phyloP scores from a whole-genome alignment of 2,329 filamentous ascomycete species.

The Penicillium sp. region DNA sequence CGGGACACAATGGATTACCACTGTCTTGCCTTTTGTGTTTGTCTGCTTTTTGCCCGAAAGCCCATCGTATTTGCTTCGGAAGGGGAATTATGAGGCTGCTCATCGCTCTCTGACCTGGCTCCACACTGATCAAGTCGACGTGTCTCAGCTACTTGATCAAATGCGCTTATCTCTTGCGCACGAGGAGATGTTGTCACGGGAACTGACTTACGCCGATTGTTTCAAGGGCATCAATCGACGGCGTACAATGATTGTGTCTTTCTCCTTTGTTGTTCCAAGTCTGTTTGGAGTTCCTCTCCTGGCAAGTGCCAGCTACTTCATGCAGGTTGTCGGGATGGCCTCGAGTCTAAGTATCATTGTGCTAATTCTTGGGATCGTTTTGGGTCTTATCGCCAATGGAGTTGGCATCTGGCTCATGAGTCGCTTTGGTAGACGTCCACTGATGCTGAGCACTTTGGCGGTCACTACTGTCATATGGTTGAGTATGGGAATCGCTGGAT shows the following conservation, averaged over 20 bases:
- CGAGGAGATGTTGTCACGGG: slow-evolving; percentile 49
- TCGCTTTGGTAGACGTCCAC: slow-evolving; percentile 42
- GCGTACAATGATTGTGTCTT: slow-evolving; percentile 36
- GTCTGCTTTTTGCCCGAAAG: slow-evolving; percentile 54
- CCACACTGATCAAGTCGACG: slow-evolving; percentile 44
- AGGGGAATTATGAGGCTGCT: slow-evolving; percentile 41
- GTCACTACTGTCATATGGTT: slow-evolving; percentile 45
- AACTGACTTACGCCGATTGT: slow-evolving; percentile 31
- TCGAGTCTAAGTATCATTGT: slow-evolving; percentile 41
- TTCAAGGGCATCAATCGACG: slow-evolving; percentile 28
- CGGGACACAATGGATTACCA: slow-evolving; percentile 29
- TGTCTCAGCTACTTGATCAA: slow-evolving; percentile 32
- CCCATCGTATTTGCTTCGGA: slow-evolving; percentile 53
- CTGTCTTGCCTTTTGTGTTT: slow-evolving; percentile 45
- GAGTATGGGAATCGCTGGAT: slow-evolving; percentile 52
- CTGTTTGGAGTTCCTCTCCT: slow-evolving; percentile 52
- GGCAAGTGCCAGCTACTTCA: slow-evolving; percentile 46
- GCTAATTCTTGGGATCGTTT: slow-evolving; percentile 49
- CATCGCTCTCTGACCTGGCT: slow-evolving; percentile 52
- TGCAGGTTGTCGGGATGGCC: slow-evolving; percentile 37
- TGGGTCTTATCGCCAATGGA: slow-evolving; percentile 50
- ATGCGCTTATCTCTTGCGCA: slow-evolving; percentile 48
- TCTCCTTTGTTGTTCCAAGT: slow-evolving; percentile 47
- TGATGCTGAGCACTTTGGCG: slow-evolving; percentile 30
- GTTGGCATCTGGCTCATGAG: slow-evolving; percentile 49